These are phyloP conservation scores for Neopestalotiopsis rosae DNA, from an alignment of 2,329 filamentous ascomycete genomes.

Conservation along the genomic window DNA sequence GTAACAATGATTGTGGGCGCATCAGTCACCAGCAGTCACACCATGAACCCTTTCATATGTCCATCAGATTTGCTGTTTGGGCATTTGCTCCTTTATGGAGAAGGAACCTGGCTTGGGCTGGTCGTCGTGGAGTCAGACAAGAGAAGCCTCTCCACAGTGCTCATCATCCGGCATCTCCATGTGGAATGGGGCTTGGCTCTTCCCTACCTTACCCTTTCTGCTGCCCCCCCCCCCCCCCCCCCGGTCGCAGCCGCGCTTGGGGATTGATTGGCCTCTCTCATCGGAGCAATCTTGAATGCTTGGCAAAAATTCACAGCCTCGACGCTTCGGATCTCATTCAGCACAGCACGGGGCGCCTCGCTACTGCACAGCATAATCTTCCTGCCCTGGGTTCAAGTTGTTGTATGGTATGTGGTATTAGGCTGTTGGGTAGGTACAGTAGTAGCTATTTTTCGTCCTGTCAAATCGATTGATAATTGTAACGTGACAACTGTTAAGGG, in stretches of 20 bases:
- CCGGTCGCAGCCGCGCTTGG: not conserved
- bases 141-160: conserved; percentile 7
- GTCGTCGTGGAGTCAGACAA: conserved; percentile 7
- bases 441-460: not conserved
- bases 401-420: not conserved
- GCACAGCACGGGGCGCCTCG: not conserved
- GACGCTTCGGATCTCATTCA: conserved; percentile 6
- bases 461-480: not conserved
- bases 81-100: no score
- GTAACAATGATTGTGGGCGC: not conserved
- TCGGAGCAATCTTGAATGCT: not conserved
- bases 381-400: not conserved
- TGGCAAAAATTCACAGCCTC: conserved; percentile 11
- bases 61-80: no score
- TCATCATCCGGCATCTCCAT: conserved; percentile 9
- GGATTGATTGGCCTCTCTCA: conserved; percentile 4
- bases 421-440: no score
- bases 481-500: conserved; percentile 7
- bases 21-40: not conserved
- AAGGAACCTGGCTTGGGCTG: not conserved
- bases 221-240: no score
- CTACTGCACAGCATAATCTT: conserved; percentile 7
- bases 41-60: not conserved
- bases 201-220: not conserved
- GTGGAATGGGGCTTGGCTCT: not conserved